A percentile compares a stretch with the other conserved stretches of the same genome.
These are phyloP conservation scores for Salix viminalis DNA, from an alignment of 345 rosid genomes.

Conservation along the genomic window DNA sequence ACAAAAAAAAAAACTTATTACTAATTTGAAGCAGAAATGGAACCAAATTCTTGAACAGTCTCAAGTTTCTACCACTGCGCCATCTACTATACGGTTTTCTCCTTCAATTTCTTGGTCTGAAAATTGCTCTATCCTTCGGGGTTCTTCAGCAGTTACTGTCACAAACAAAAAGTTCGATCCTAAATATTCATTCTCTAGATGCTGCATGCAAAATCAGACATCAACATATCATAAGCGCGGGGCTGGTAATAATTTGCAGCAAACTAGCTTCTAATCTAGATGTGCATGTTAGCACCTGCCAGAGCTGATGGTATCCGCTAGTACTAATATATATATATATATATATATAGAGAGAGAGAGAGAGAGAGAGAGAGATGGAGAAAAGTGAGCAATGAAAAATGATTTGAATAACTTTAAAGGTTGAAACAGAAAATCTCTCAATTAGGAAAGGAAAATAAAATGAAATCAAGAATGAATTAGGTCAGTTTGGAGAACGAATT, in stretches of 20 bases:
- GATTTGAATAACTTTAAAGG: not conserved
- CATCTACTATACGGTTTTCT: too few species aligned
- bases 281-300: slow-evolving; percentile 16
- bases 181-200: slow-evolving; percentile 24
- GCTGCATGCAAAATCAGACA: slow-evolving; percentile 12
- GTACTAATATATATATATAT: not conserved
- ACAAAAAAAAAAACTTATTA: too few species aligned
- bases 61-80: too few species aligned
- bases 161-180: slow-evolving; percentile 26
- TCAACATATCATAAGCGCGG: not conserved
- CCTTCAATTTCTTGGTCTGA: slow-evolving; percentile 1
- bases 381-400: not conserved
- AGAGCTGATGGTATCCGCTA: slow-evolving; percentile 2
- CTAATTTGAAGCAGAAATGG: too few species aligned
- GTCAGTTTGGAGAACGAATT: slow-evolving; percentile 25
- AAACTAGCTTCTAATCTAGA: not conserved
- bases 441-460: not conserved
- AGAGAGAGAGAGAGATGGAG: not conserved
- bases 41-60: too few species aligned
- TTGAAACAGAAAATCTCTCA: not conserved
- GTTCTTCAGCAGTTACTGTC: slow-evolving; percentile 23
- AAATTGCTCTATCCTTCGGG: slow-evolving; percentile 23
- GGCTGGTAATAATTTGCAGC: not conserved
- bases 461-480: slow-evolving; percentile 2
- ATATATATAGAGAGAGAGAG: too few species aligned